Base-by-base conservation (phyloP, 805 yeast genomes). In the Suhomyces xylopsoci region DNA sequence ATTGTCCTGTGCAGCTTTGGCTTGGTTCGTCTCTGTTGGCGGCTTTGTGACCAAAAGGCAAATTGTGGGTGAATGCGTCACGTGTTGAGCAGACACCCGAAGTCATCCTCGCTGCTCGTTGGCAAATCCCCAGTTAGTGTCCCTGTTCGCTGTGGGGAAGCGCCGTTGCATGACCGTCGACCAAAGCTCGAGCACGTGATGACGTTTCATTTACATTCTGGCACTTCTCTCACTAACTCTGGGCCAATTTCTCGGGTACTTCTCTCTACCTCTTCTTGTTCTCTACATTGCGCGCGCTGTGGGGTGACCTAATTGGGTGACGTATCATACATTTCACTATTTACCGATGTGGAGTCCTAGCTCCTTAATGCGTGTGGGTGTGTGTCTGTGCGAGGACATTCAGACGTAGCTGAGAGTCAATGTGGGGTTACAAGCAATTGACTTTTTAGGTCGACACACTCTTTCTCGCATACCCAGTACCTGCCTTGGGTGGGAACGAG, bases 401-500 rank as follows among this genome's bases (percentile, higher is more conserved):
- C 17, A 32, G 36, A n/a, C 17, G 8, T 32, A 8, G n/a, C 17
- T 38, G 24, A 38, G 9, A 17, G 24, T 38, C 17, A 19, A 38
- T 17, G 24, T 38, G 42, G 42, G 42, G 20, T 38, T 38, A 9
- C 28, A 12, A 28, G 32, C n/a, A 28, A 36, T 36, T 7, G 20
- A 15, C 41, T 7, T 12, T 9, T 19, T 38, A 38, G 10, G 42
- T 17, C 7, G 42, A 38, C 15, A 38, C 42, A 38, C 42, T 38
- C 22, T 38, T 38, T 38, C 45, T 42, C 20, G 81, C 80, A 51
- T 76, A 75, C 1, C 88, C 88, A 14, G 85, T 81, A n/a, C 85
- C 83, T 1, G 87, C 86, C 60, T 64, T 76, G 51, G 88, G 88
- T 22, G 88, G 88, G 58, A 71, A 83, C n/a, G 28, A 22, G 20